These are phyloP conservation scores for Syzygium jambos DNA, from an alignment of 345 rosid genomes.

Conservation along the genomic window DNA sequence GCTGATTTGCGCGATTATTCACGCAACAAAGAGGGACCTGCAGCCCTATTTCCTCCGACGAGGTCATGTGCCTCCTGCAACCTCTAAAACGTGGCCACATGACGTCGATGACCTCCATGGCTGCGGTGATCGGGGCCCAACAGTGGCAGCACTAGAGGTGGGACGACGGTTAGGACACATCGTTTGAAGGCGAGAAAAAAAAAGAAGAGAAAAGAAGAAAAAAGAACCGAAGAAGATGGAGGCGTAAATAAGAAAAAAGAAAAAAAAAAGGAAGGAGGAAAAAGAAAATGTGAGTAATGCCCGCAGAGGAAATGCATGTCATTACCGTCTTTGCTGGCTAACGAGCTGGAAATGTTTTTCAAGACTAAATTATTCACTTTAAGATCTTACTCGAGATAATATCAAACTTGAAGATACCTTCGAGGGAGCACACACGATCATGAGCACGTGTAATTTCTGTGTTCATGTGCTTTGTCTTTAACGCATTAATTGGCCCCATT, in stretches of 20 bases:
- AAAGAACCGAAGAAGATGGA: not conserved
- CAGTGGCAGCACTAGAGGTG: not conserved
- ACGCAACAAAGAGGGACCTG: not conserved
- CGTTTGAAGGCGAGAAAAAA: not conserved
- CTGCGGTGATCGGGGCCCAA: not conserved
- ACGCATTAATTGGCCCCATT: not conserved
- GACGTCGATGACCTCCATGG: not conserved
- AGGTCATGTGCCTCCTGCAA: not conserved
- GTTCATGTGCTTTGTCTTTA: not conserved
- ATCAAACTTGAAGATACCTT: accelerated
- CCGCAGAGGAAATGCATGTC: not conserved
- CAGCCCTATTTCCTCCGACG: not conserved
- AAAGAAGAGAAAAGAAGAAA: not conserved
- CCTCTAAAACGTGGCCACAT: not conserved
- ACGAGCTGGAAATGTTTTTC: not conserved
- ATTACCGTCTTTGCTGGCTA: not conserved
- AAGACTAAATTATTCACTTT: not conserved
- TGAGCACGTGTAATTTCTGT: not conserved
- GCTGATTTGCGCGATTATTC: not conserved
- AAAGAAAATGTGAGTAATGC: not conserved
- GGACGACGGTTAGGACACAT: not conserved
- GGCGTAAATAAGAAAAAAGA: not conserved
- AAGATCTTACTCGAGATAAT: accelerated
- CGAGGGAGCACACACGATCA: accelerated
- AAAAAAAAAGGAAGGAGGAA: not conserved